Evolutionary conservation across 768 basidiomycete species (phyloP), one percentile per base, ranked within the genome.

Genomic region (Lactarius akahatsu): DNA sequence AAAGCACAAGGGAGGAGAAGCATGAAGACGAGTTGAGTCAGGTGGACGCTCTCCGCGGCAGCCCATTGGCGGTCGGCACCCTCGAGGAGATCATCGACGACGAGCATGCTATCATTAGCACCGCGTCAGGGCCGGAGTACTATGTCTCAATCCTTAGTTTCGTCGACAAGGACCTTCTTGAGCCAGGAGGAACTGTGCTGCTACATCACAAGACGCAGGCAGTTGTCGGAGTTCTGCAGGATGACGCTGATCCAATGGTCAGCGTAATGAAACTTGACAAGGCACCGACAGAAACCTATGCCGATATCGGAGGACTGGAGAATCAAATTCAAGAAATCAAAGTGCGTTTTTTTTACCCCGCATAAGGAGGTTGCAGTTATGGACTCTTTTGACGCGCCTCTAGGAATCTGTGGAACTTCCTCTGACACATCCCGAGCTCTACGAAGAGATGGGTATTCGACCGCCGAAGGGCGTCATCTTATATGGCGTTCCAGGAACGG

Each of bases 381-480:
- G 1, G 32, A 54, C 61, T 40, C 54, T 20, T 26, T 52, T 52
- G 41, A 67, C 36, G 38, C 52, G 52, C n/a, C 28, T 57, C 28
- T 68, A 95, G 92, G 97, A 99, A 89, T 93, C 97, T 16, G 96
- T 98, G 56, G 97, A 98, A 78, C 84, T 98, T 38, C 97, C 97
- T 0, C 81, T 99, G 28, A 98, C 96, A 10, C 97, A 98, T 75
- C 97, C 97, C 3, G 97, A 99, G 75, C 79, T 98, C 45, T 99
- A 98, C 78, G 96, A 98, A 78, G 96, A 98, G 81, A 98, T 99
- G 97, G 97, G 97, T 63, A 98, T 99, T 78, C 91, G 91, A 73
- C 97, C 96, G n/a, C 97, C 97, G 26, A 98, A 98, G 77, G 97
- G 97, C 79, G 96, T 99, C 74, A 98, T 99, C 71, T 85, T 99